Evolutionary conservation across 2,329 filamentous ascomycete genomes (phyloP), one percentile per base, ranked within the genome.

Genomic region (Trichoderma sp.): DNA sequence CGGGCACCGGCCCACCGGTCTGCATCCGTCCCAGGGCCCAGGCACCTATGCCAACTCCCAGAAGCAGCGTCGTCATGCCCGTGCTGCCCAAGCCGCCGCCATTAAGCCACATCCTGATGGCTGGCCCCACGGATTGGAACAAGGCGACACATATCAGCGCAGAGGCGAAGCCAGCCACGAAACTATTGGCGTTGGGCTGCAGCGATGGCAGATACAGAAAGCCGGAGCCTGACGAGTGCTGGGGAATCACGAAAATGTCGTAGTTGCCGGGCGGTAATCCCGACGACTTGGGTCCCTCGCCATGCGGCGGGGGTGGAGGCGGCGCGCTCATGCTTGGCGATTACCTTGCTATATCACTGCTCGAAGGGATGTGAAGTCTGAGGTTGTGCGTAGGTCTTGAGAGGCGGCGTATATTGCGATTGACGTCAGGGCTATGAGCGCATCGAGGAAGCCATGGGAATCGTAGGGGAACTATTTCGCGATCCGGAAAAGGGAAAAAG

Each of bases 191-290:
- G 73, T 95, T 91, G 21, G 92, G 90, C 73, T 90, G 86, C 67
- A 98, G 78, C 0, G 93, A 97, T 0, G 94, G 94, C n/a, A 98
- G 85, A 76, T 98, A 97, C 30, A 98, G 82, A 77, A 97, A 97
- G 41, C 94, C 94, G 0, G 88, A 87, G 61, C 94, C 94, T 7
- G 93, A 85, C 12, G 93, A 94, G 77, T 97, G 93, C 54, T 93
- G 92, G 7, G 94, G 94, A 73, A 98, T 93, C 75, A 97, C 90
- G 80, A 97, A 97, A 74, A 98, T 96, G 80, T 98, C 94, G 78
- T 97, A 98, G 75, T 95, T 96, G 63, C 94, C 93, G 1, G 90
- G 84, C 3, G 94, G 94, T 55, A 97, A 81, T 64, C 90, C 90
- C 17, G 82, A 77, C 44, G 86, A 83, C 76, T 89, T 89, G 57